Base-by-base conservation (phyloP, 1,284 basidiomycete genomes). In the Golubevia sp. region DNA sequence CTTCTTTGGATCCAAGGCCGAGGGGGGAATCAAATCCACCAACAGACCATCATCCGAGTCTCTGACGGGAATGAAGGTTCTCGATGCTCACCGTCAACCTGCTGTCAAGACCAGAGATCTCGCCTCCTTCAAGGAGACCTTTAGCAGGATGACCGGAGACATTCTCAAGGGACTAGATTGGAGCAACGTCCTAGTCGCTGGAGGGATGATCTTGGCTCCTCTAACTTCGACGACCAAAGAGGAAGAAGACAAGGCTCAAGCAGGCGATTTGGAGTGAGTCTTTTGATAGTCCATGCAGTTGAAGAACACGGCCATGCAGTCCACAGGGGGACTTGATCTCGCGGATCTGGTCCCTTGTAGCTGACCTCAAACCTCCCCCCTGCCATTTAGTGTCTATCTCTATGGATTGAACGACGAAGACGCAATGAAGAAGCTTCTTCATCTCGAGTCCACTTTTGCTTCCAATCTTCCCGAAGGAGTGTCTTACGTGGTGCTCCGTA, bases 101-200 rank as follows among this genome's bases (percentile, higher is more conserved):
- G 13, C 8, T 7, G 38, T 60, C 52, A 27, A 25, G 20, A 26
- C 55, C 34, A 26, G 50, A n/a, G 49, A 44, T 21, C 50, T 54
- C 24, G 15, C 48, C 3, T 44, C 59, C 11, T 60, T 53, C 50
- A 23, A 21, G 3, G 3, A 15, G n/a, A 38, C 52, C 11, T 60
- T 60, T 26, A 55, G 44, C 6, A 20, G 25, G 3, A 52, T 60
- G 59, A 60, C 27, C 7, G 18, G 23, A n/a, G 30, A 30, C 7
- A 27, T 53, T 18, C 50, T 60, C 11, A 54, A 60, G 50, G 59
- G 59, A 3, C 34, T 53, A 18, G 50, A 60, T 25, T 60, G 59
- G 59, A 54, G 25, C 24, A 24, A 60, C 30, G 49, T 54, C 24
- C 25, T 60, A 15, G 51, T 60, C 2, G 59, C 49, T 7, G 59